Base-by-base conservation (phyloP, 106 monocot species). In the Agapanthus africanus region DNA sequence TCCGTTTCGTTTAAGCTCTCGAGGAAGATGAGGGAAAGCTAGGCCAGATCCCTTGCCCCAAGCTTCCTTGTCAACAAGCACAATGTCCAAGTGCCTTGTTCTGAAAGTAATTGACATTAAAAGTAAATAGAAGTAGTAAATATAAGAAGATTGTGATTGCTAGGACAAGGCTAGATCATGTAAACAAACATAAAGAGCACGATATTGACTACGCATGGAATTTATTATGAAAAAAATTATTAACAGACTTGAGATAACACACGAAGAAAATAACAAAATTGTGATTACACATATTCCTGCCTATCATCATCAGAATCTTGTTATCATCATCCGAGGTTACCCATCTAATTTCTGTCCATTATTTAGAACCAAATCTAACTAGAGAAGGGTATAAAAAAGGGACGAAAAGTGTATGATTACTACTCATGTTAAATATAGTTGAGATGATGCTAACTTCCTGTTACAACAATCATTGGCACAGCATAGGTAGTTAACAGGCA, bases 31-130 rank as follows among this genome's bases (percentile, higher is more conserved):
- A 28, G 79, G 74, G 66, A 88, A 91, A 67, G 73, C 67, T 21
- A 80, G 37, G 38, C 80, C 88, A 3, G 78, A 73, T 30, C 44
- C 72, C 28, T 71, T 64, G 25, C 68, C 77, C 87, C 81, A 91
- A 65, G 79, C 74, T 40, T 91, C 87, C 70, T 91, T 88, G 63
- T 91, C 91, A 21, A 88, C 84, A 37, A 91, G 68, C 34, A 91
- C 84, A 79, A 88, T 80, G 57, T 82, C 73, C 18, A 91, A 33
- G 61, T 39, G 73, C 56, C 68, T 64, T 26, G 63, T 69, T 39
- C 42, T 70, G 66, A 80, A 85, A 19, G 19, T 35, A 84, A 40
- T 37, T 50, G 49, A 41, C n/a, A 78, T n/a, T 34, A n/a, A n/a
- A n/a, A n/a, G n/a, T n/a, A n/a, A n/a, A n/a, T n/a, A n/a, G n/a